These are phyloP conservation scores for Syncephalis fuscata DNA, from an alignment of 371 early-diverging fungal genomes.

Conservation along the genomic window DNA sequence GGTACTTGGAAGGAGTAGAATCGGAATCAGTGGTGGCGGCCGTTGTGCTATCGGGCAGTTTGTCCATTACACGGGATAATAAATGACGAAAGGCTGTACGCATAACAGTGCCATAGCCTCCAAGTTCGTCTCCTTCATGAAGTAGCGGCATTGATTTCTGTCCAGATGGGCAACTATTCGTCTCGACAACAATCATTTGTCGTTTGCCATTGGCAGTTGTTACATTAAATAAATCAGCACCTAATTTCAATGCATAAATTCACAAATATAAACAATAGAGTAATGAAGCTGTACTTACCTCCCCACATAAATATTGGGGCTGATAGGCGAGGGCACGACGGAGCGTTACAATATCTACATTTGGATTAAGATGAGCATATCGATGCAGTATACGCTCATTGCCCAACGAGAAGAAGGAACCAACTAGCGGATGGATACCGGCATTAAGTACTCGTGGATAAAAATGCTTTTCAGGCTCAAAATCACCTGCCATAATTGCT, in stretches of 20 bases:
- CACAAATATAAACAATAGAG: too few relatives aligned
- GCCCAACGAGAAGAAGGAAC: conserved; percentile 73
- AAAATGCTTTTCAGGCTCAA: conserved; percentile 77
- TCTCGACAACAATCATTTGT: conserved; percentile 93
- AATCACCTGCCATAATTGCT: conserved; percentile 45
- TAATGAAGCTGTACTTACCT: too few relatives aligned
- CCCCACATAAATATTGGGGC: conserved; percentile 86
- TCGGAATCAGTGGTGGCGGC: too few relatives aligned
- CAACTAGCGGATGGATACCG: conserved; percentile 70
- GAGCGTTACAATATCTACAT: conserved; percentile 45
- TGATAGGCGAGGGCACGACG: conserved; percentile 45
- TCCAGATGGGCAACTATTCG: conserved; percentile 89
- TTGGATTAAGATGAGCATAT: conserved; percentile 81
- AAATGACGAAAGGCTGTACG: conserved; percentile 60
- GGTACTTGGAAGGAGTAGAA: too few relatives aligned
- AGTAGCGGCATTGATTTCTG: conserved; percentile 89
- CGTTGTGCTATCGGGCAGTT: too few relatives aligned
- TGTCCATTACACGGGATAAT: conserved; percentile 12
- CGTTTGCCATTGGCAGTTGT: conserved; percentile 73
- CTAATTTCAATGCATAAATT: conserved; percentile 13
- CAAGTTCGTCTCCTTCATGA: conserved; percentile 62
- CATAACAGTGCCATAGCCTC: conserved; percentile 65
- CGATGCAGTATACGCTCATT: conserved; percentile 82
- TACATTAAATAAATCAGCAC: conserved; percentile 83
- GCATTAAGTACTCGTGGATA: conserved; percentile 89